Percentiles rank a stretch among this genome's conserved stretches.
Conservation (phyloP, 2,329 filamentous ascomycete species). For the Leptographium lundbergii region DNA sequence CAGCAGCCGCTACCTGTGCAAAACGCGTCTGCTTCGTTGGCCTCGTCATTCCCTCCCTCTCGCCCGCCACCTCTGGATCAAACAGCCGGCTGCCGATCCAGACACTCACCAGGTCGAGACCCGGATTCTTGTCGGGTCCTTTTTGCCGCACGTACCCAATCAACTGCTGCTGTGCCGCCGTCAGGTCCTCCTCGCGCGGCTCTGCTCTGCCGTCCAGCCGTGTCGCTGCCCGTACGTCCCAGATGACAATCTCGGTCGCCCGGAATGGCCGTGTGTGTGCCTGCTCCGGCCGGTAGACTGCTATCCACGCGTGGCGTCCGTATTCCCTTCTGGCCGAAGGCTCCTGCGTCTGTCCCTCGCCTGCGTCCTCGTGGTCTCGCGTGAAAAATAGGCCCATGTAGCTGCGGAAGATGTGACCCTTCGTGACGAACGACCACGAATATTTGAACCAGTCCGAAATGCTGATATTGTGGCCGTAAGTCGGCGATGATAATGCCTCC, state of each 20-base stretch:
- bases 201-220: background rate
- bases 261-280: slow-evolving; percentile 20
- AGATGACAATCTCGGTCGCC: slow-evolving; percentile 38
- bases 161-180: slow-evolving; percentile 31
- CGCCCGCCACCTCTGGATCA: too few relatives aligned
- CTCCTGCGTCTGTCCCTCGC: slow-evolving; percentile 19
- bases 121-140: slow-evolving; percentile 18
- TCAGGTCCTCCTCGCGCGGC: slow-evolving; percentile 23
- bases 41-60: too few relatives aligned
- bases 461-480: slow-evolving; percentile 14
- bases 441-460: slow-evolving; percentile 25
- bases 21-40: too few relatives aligned
- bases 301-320: slow-evolving; percentile 37
- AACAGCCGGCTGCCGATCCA: slow-evolving; percentile 31
- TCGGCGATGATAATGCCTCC: slow-evolving; percentile 24
- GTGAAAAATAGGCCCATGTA: slow-evolving; percentile 40
- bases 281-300: slow-evolving; percentile 31
- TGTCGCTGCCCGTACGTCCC: slow-evolving; percentile 27
- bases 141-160: slow-evolving; percentile 24
- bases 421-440: slow-evolving; percentile 12
- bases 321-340: slow-evolving; percentile 9
- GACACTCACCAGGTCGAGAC: slow-evolving; percentile 24
- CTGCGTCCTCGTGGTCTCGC: slow-evolving; percentile 16
- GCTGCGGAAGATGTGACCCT: slow-evolving; percentile 18
- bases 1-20: background rate